These are phyloP conservation scores for Neonectria faginata DNA, from an alignment of 2,329 filamentous ascomycete genomes.

Conservation along the genomic window DNA sequence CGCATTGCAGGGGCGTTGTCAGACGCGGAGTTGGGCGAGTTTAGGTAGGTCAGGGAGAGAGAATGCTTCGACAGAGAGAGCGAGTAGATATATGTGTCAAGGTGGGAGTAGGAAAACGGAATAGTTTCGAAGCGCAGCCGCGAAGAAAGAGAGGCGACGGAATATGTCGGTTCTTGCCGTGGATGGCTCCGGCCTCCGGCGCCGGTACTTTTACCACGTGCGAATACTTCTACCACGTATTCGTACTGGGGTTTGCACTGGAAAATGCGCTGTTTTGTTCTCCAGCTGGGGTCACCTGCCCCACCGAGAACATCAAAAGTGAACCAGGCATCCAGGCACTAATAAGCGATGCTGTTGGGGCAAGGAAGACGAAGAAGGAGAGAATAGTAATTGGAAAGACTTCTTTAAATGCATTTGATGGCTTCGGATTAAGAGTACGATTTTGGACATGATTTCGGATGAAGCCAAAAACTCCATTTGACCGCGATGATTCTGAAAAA, in stretches of 20 bases:
- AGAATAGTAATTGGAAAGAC: background rate
- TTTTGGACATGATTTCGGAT: background rate
- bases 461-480: background rate
- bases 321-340: background rate
- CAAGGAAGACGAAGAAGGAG: background rate
- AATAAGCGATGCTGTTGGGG: background rate
- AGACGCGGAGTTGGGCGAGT: background rate
- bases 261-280: background rate
- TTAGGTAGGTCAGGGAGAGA: background rate
- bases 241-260: background rate
- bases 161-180: conserved; percentile 43
- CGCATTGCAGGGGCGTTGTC: conserved; percentile 31
- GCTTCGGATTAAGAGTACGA: background rate
- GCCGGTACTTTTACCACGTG: background rate
- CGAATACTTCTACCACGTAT: background rate
- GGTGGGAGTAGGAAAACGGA: background rate
- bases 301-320: background rate
- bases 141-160: conserved; percentile 31
- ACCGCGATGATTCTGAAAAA: background rate
- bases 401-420: background rate
- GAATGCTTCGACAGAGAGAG: background rate
- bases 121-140: conserved; percentile 1
- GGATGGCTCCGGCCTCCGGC: background rate
- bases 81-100: background rate
- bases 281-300: background rate